phyloP scores from a whole-genome alignment of 1,284 basidiomycete genomes.

The Apiotrichum siamense region DNA sequence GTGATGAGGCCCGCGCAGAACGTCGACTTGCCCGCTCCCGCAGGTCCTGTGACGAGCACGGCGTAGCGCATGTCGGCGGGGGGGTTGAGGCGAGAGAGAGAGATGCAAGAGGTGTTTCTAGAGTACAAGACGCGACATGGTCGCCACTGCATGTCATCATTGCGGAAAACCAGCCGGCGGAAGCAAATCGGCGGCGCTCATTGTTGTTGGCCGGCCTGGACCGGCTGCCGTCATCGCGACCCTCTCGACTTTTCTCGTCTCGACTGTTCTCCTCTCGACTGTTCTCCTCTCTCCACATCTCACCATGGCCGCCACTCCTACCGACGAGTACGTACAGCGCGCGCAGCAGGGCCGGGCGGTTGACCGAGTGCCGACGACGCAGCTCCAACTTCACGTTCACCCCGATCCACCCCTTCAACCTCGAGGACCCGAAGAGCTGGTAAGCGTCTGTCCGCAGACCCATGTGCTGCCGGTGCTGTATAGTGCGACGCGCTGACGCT shows the following conservation, averaged over 20 bases:
- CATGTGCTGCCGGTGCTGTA: background rate
- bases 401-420: slow-evolving; percentile 47
- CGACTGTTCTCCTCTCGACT: background rate
- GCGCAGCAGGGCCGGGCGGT: background rate
- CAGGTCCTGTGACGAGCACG: slow-evolving; percentile 66
- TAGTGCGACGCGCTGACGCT: background rate
- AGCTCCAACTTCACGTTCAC: slow-evolving; percentile 33
- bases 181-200: too few relatives aligned
- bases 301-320: slow-evolving; percentile 8
- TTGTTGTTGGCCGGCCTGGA: too few relatives aligned
- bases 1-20: slow-evolving; percentile 86
- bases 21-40: slow-evolving; percentile 96
- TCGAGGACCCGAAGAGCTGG: slow-evolving; percentile 47
- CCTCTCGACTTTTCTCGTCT: background rate
- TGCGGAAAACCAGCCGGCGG: too few relatives aligned
- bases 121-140: too few relatives aligned
- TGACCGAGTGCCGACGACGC: too few relatives aligned
- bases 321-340: slow-evolving; percentile 3
- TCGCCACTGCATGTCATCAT: too few relatives aligned
- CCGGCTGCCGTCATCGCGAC: background rate
- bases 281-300: background rate
- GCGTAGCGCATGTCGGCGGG: slow-evolving; percentile 70
- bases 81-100: background rate
- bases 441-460: slow-evolving; percentile 15
- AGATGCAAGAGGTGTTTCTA: background rate